Base-by-base conservation (phyloP, 2,329 filamentous ascomycete genomes). In the Meredithiella fracta region DNA sequence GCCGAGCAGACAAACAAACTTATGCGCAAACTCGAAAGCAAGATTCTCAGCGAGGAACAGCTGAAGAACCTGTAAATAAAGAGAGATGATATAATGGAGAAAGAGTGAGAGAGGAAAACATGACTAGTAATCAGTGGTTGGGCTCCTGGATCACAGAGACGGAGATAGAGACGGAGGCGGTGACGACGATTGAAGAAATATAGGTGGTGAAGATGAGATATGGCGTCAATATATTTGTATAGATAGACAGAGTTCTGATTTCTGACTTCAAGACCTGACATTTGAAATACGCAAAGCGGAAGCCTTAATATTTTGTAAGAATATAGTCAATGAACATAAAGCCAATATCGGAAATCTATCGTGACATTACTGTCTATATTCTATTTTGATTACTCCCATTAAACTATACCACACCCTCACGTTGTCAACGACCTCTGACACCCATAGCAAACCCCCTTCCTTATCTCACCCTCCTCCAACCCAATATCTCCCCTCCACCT, bases 1-100 rank as follows among this genome's bases (percentile, higher is more conserved):
- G 92, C 92, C 2, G 92, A 98, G 71, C 92, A 98, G 73, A 97
- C 92, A 8, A 96, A 94, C 70, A 96, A 94, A 74, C 70, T 94
- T 54, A 82, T 98, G 72, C 78, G 85, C 61, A 85, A 79, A 67
- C 69, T 94, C 34, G 92, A 98, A 70, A 64, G 67, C 47, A 72
- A 69, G 56, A 66, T 83, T 53, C 64, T 83, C 47, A 71, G 75
- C 23, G 64, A 65, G 47, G 58, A 69, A 31, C 62, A 64, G 11
- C 63, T 72, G 60, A 61, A 64, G 37, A 65, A 62, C 56, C 63
- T 61, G 42, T 65, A 55, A 63, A 55, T 23, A 15, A 20, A 42
- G 38, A 6, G 38, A 6, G 38, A 49, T 25, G 20, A 26, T 49
- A 26, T 14, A 47, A 37, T 22, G 17, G 5, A 49, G 22, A 6